Conservation (phyloP, 306 rosid genomes). For the Pueraria montana region DNA sequence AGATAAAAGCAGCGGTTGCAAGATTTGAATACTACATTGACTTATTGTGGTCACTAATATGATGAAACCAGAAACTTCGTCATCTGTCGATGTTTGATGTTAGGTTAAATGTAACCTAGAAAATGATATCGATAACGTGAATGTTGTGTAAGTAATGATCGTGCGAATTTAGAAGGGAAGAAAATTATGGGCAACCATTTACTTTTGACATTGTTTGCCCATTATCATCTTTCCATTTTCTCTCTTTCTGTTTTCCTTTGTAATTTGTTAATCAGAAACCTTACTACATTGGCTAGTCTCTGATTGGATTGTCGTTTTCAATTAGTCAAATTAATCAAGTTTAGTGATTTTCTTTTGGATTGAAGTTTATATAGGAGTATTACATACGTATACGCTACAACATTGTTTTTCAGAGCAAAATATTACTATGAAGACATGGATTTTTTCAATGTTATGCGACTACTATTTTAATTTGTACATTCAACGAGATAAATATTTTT, state of each 20-base stretch:
- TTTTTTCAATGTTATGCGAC: not conserved
- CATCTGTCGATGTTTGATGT: not conserved
- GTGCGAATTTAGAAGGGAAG: not conserved
- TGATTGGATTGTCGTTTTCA: constrained; percentile 2
- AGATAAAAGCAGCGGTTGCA: not conserved
- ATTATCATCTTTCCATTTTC: not conserved
- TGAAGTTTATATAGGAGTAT: not conserved
- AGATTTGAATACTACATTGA: not conserved
- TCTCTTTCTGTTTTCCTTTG: not conserved
- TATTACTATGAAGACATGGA: not conserved
- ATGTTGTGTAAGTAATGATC: not conserved
- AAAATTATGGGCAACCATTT: not conserved
- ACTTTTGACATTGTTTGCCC: not conserved
- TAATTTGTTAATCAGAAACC: not conserved
- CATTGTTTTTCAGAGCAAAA: not conserved
- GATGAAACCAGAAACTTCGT: not conserved
- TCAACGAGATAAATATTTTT: not conserved
- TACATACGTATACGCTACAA: not conserved
- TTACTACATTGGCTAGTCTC: not conserved
- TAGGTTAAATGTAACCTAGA: too few relatives aligned
- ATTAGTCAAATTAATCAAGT: not conserved
- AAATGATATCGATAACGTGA: not conserved
- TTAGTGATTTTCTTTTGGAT: not conserved
- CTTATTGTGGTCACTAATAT: not conserved
- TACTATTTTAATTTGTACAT: not conserved